These are phyloP conservation scores for Trametes maxima DNA, from an alignment of 768 basidiomycete species.

Conservation along the genomic window DNA sequence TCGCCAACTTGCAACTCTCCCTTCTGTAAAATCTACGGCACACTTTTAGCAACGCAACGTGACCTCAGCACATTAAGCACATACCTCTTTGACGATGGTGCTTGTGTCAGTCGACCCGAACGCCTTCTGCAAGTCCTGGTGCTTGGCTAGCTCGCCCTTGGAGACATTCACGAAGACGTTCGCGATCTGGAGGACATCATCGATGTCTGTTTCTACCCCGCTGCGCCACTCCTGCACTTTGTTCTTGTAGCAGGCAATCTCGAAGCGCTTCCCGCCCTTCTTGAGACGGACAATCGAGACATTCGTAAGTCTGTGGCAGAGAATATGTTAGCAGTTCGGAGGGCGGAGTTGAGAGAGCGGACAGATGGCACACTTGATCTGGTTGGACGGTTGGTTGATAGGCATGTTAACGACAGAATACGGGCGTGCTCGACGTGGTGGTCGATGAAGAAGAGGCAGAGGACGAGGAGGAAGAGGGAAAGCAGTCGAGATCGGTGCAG, in stretches of 20 bases:
- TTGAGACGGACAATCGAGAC: constrained; percentile 95
- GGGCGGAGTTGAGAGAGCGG: neutral
- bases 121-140: constrained; percentile 87
- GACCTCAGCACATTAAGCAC: constrained; percentile 2
- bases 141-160: constrained; percentile 91
- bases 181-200: constrained; percentile 95
- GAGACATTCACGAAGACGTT: constrained; percentile 97
- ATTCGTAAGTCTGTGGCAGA: constrained; percentile 78
- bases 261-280: constrained; percentile 97
- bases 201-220: constrained; percentile 90
- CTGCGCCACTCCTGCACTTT: constrained; percentile 97
- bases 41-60: neutral
- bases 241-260: constrained; percentile 99
- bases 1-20: constrained; percentile 97
- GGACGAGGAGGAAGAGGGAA: neutral
- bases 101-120: constrained; percentile 77
- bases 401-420: constrained; percentile 34
- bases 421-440: neutral
- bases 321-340: constrained; percentile 17
- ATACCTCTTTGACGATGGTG: constrained; percentile 81
- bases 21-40: constrained; percentile 81
- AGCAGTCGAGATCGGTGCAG: neutral
- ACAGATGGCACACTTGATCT: constrained; percentile 69
- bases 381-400: constrained; percentile 86
- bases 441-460: neutral